Conservation (phyloP, 2,329 filamentous ascomycete genomes). For the Colletotrichum chlorophyti region DNA sequence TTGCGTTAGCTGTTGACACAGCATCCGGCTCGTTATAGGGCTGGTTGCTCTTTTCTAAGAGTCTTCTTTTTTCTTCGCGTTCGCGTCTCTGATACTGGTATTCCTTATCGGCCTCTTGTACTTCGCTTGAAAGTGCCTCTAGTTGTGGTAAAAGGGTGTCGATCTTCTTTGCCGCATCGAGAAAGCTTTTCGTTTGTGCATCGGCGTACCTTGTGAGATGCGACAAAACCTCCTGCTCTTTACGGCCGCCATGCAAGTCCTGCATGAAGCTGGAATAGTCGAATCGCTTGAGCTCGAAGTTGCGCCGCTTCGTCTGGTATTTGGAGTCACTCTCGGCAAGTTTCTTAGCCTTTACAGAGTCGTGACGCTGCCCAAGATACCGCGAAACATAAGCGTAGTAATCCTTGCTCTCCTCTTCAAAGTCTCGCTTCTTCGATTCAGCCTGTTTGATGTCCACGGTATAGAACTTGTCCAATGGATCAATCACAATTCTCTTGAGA, state of each 20-base stretch:
- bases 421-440: slow-evolving; percentile 95
- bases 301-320: slow-evolving; percentile 91
- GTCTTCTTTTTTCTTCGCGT: slow-evolving; percentile 89
- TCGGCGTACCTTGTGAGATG: slow-evolving; percentile 95
- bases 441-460: slow-evolving; percentile 97
- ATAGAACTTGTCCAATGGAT: slow-evolving; percentile 90
- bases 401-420: slow-evolving; percentile 98
- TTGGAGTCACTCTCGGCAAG: slow-evolving; percentile 93
- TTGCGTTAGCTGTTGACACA: slow-evolving; percentile 47
- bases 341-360: slow-evolving; percentile 97
- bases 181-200: slow-evolving; percentile 82
- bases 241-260: slow-evolving; percentile 97
- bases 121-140: slow-evolving; percentile 85
- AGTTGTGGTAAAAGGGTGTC: slow-evolving; percentile 87
- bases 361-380: slow-evolving; percentile 95
- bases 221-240: slow-evolving; percentile 95
- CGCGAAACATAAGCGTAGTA: slow-evolving; percentile 95
- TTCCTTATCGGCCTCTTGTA: slow-evolving; percentile 94
- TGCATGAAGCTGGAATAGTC: slow-evolving; percentile 99
- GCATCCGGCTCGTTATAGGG: slow-evolving; percentile 74
- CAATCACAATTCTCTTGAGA: slow-evolving; percentile 91
- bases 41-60: slow-evolving; percentile 86
- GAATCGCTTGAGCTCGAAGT: slow-evolving; percentile 96
- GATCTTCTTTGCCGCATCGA: slow-evolving; percentile 84
- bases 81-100: slow-evolving; percentile 96